These are phyloP conservation scores for Proteromonas lacertae DNA, from an alignment of 352 stramenopile species.

Conservation along the genomic window DNA sequence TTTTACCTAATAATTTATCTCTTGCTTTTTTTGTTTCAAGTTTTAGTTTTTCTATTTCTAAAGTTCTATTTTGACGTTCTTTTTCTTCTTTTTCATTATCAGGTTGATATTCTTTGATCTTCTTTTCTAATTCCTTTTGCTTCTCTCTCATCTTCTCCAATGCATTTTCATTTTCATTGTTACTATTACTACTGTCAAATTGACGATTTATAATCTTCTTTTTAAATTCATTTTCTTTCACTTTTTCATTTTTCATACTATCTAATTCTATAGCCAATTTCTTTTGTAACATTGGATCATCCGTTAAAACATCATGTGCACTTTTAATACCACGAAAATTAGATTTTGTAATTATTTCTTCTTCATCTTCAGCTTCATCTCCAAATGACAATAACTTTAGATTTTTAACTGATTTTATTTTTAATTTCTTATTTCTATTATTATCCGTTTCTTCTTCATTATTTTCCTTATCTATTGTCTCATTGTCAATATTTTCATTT, in stretches of 20 bases:
- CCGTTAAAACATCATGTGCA: conserved; percentile 26
- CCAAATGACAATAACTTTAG: conserved; percentile 74
- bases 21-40: conserved; percentile 5
- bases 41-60: not conserved
- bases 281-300: conserved; percentile 21
- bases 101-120: not conserved
- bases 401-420: conserved; percentile 19
- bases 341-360: conserved; percentile 12
- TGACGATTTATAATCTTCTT: not conserved
- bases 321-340: not conserved
- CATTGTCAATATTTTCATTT: not conserved
- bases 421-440: conserved; percentile 1
- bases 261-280: conserved; percentile 16
- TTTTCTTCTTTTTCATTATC: conserved; percentile 7
- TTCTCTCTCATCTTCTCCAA: not conserved
- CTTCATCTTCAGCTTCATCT: conserved; percentile 32
- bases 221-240: not conserved
- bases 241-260: conserved; percentile 3
- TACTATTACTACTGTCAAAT: not conserved
- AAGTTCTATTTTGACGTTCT: not conserved
- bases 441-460: conserved; percentile 4
- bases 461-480: not conserved
- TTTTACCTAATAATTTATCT: conserved; percentile 1
- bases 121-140: not conserved
- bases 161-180: not conserved